These are phyloP conservation scores for Geranomyces michiganensis DNA, from an alignment of 192 early-diverging fungal species.

Conservation along the genomic window DNA sequence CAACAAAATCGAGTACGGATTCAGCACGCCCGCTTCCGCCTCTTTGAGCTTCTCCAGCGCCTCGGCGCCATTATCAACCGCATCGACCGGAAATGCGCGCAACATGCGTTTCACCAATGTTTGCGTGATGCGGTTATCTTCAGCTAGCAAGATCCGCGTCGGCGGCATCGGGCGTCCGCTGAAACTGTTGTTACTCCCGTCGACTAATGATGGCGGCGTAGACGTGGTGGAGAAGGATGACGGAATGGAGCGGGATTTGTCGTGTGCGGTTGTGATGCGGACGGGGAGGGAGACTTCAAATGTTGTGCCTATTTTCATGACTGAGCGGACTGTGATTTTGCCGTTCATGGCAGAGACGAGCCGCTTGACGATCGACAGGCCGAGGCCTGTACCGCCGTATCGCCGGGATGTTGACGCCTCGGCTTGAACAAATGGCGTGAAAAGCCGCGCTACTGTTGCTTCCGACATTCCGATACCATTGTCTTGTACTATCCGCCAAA, in stretches of 20 bases:
- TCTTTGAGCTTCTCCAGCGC: background rate
- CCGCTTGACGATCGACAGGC: slow-evolving; percentile 27
- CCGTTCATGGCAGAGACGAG: slow-evolving; percentile 27
- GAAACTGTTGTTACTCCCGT: background rate
- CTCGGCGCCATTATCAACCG: slow-evolving; percentile 35
- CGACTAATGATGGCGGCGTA: background rate
- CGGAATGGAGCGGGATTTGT: too few relatives aligned
- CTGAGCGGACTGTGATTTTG: slow-evolving; percentile 9
- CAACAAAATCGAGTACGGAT: slow-evolving; percentile 6
- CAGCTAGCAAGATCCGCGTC: slow-evolving; percentile 22
- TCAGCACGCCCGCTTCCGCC: background rate
- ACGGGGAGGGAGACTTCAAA: slow-evolving; percentile 15
- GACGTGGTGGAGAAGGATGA: background rate
- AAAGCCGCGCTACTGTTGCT: slow-evolving; percentile 20
- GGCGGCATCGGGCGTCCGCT: background rate
- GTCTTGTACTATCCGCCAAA: slow-evolving; percentile 31
- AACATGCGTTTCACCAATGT: slow-evolving; percentile 31
- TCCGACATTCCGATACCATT: slow-evolving; percentile 31
- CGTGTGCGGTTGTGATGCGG: background rate
- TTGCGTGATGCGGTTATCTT: slow-evolving; percentile 40
- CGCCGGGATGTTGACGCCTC: slow-evolving; percentile 21
- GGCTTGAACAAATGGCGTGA: slow-evolving; percentile 35
- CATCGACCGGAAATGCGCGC: slow-evolving; percentile 17
- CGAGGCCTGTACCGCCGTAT: slow-evolving; percentile 38
- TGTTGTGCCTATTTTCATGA: slow-evolving; percentile 21